A percentile compares a stretch with the other conserved stretches of the same genome.
Evolutionary conservation across 2,329 filamentous ascomycete genomes (phyloP).

Genomic region (Fonsecaea nubica): DNA sequence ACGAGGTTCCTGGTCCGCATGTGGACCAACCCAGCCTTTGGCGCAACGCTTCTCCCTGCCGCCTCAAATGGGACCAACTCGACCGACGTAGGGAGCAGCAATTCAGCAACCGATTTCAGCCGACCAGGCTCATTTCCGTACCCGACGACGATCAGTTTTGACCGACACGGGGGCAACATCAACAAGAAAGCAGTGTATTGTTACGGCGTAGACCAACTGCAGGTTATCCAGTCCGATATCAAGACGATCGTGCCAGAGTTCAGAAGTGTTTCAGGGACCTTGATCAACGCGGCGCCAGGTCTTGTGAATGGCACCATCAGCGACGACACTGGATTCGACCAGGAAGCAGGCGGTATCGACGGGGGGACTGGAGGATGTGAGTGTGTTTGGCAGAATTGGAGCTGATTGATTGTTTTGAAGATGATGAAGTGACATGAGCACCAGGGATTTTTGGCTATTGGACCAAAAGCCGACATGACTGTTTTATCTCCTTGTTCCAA

Average conservation of each 20-base stretch:
- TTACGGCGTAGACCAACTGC: conserved; percentile 60
- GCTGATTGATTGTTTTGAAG: conserved; percentile 19
- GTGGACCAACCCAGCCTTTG: conserved; percentile 60
- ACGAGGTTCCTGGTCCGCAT: conserved; percentile 68
- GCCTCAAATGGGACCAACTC: conserved; percentile 25
- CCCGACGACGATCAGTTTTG: conserved; percentile 64
- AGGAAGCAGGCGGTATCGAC: conserved; percentile 59
- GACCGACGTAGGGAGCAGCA: conserved; percentile 37
- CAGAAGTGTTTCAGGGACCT: conserved; percentile 56
- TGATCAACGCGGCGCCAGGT: conserved; percentile 59
- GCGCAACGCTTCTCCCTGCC: conserved; percentile 41
- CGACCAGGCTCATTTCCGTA: conserved; percentile 67
- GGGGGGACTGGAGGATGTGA: conserved; percentile 65
- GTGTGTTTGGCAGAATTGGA: conserved; percentile 66
- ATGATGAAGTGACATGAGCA: too few relatives aligned
- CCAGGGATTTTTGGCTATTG: too few relatives aligned
- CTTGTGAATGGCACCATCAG: conserved; percentile 46
- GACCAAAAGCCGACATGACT: background rate
- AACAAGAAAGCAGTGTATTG: conserved; percentile 66
- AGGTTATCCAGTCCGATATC: conserved; percentile 53
- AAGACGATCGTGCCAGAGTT: conserved; percentile 61
- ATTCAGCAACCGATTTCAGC: conserved; percentile 54
- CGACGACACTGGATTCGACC: conserved; percentile 33
- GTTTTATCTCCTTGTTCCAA: background rate
- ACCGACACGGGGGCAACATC: conserved; percentile 64